phyloP scores from a whole-genome alignment of 257 asterid species.

The Agastache rugosa region DNA sequence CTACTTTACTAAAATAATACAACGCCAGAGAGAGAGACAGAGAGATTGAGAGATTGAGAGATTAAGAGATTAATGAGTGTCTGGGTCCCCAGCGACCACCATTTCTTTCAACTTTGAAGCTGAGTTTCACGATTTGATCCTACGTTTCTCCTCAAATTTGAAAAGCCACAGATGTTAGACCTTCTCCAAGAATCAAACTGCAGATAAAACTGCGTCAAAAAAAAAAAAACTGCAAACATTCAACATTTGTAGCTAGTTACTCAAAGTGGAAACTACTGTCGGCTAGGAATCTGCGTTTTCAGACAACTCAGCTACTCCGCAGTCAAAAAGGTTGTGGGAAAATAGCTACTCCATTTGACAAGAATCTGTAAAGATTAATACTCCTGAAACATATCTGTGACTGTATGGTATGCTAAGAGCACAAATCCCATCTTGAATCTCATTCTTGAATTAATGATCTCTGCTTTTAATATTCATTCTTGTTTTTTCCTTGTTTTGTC shows the following conservation, averaged over 20 bases:
- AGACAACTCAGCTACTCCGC: background rate
- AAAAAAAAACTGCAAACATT: background rate
- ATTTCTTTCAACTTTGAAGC: background rate
- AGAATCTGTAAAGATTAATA: background rate
- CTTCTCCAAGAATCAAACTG: slow-evolving; percentile 21
- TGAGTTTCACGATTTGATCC: background rate
- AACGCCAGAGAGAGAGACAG: background rate
- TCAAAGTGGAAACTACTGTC: background rate
- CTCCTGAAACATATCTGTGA: background rate
- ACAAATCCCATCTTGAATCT: slow-evolving; percentile 27
- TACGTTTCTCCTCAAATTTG: background rate
- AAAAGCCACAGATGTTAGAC: background rate
- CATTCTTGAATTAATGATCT: too few species aligned
- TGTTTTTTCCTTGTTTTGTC: background rate
- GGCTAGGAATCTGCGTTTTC: slow-evolving; percentile 7
- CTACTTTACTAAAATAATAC: background rate
- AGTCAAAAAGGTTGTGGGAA: background rate
- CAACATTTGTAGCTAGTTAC: background rate
- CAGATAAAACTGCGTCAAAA: background rate
- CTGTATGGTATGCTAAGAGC: background rate
- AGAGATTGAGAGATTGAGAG: background rate
- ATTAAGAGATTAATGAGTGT: too few species aligned
- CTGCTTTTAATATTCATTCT: too few species aligned
- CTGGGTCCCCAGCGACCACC: background rate
- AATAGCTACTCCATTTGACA: background rate